Evolutionary conservation across 441 rosid species (phyloP), one percentile per base, ranked within the genome.

Genomic region (Sinapis alba): DNA sequence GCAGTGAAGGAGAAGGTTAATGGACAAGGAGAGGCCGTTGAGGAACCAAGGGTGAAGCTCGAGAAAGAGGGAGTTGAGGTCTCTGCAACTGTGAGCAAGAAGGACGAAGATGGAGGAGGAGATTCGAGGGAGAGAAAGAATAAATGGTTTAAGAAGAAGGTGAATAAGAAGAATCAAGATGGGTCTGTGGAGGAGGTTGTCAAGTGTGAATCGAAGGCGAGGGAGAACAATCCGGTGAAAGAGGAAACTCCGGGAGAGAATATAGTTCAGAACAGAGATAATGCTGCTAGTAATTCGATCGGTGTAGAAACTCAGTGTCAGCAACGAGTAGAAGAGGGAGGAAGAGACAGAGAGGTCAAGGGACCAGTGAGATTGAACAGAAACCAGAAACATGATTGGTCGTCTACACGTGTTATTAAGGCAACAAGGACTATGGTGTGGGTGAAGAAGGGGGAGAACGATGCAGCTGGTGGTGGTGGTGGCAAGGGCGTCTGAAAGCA

Each of bases 391-490:
- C 78, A 58, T 58, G 53, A 21, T 47, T 47, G 54, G 54, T 47
- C 54, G 10, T 16, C 54, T 15, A 47, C 21, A 47, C 54, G 54
- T 16, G 54, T 47, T 16, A 16, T 47, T 47, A 47, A 47, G 54
- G 21, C 54, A 57, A 20, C 50, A 57, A 3, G n/a, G 34, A 0
- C 38, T 66, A 59, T 59, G 78, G 72, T 66, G 20, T 74, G 78
- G 78, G 72, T 74, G 61, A 58, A 58, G 61, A 74, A 66, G 15
- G 60, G 38, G 0, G 34, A 28, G 1, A 54, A 28, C 18, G 7
- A 27, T 23, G 65, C 24, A 43, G 13, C 36, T 20, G 36, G 0
- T 36, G 58, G 70, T 65, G 21, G 27, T 36, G 56, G 62, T 63
- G 19, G 24, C 15, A 30, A 62, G 19, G 45, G 21, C 7, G 36